phyloP scores from a whole-genome alignment of 2,329 filamentous ascomycete species.

The Aspergillus sp. region DNA sequence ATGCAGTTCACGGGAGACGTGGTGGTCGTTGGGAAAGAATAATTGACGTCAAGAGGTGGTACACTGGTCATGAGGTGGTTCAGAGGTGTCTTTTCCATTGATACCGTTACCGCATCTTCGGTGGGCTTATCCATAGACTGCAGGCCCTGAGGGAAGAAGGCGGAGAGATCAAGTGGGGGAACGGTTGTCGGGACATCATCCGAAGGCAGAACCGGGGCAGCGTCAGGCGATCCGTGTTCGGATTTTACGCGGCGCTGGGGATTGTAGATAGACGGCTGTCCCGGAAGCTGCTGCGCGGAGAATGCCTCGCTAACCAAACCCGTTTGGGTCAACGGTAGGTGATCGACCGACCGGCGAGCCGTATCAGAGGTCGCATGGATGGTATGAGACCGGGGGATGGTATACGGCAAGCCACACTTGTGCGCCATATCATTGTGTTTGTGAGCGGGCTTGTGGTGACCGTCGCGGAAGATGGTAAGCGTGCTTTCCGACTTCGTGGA shows the following conservation, averaged over 20 bases:
- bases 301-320: slow-evolving; percentile 30
- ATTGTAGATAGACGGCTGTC: slow-evolving; percentile 27
- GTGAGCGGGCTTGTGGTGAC: slow-evolving; percentile 63
- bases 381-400: slow-evolving; percentile 55
- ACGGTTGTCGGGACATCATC: slow-evolving; percentile 23
- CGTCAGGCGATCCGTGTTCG: slow-evolving; percentile 47
- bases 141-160: slow-evolving; percentile 25
- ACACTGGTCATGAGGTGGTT: slow-evolving; percentile 34
- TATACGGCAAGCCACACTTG: slow-evolving; percentile 62
- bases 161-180: slow-evolving; percentile 30
- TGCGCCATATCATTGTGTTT: slow-evolving; percentile 64
- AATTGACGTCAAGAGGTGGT: slow-evolving; percentile 39
- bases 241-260: slow-evolving; percentile 40
- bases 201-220: slow-evolving; percentile 26
- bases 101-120: slow-evolving; percentile 22
- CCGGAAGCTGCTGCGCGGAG: slow-evolving; percentile 23
- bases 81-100: slow-evolving; percentile 28
- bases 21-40: slow-evolving; percentile 34
- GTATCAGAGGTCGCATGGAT: slow-evolving; percentile 46
- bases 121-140: slow-evolving; percentile 23
- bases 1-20: slow-evolving; percentile 32
- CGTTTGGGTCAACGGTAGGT: slow-evolving; percentile 42
- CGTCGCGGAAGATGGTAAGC: slow-evolving; percentile 61
- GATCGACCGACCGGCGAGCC: slow-evolving; percentile 52
- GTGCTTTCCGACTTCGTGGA: slow-evolving; percentile 59